phyloP scores from a whole-genome alignment of 768 basidiomycete species.

The Agrocybe chaxingu region DNA sequence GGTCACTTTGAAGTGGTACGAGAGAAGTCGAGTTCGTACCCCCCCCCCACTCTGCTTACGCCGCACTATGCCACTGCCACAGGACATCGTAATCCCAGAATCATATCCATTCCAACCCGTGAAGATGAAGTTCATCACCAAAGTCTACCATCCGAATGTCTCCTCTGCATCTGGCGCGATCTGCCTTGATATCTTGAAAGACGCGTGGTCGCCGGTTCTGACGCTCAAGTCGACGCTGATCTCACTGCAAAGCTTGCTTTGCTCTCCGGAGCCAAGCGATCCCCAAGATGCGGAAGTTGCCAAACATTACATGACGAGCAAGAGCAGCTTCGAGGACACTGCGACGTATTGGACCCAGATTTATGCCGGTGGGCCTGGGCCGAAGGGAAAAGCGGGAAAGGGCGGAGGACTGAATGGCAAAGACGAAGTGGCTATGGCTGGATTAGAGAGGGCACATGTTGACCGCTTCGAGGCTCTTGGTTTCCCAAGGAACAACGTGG shows the following conservation, averaged over 20 bases:
- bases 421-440: constrained; percentile 74
- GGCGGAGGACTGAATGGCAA: constrained; percentile 40
- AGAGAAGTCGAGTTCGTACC: constrained; percentile 12
- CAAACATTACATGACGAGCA: constrained; percentile 92
- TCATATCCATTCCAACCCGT: constrained; percentile 91
- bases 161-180: constrained; percentile 94
- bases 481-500: constrained; percentile 81
- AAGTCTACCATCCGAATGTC: constrained; percentile 94
- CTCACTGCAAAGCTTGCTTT: constrained; percentile 88
- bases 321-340: constrained; percentile 84
- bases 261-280: constrained; percentile 92
- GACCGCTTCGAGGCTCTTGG: constrained; percentile 81
- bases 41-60: neutral
- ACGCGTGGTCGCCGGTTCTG: constrained; percentile 94
- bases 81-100: constrained; percentile 94
- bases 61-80: constrained; percentile 8
- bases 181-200: constrained; percentile 84
- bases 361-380: constrained; percentile 76
- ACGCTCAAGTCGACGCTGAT: constrained; percentile 96
- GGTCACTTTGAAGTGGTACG: constrained; percentile 89
- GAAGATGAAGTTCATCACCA: constrained; percentile 98
- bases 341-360: constrained; percentile 92
- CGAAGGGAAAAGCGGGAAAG: constrained; percentile 38
- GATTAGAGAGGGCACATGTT: constrained; percentile 80
- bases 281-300: constrained; percentile 98